phyloP scores from a whole-genome alignment of 331 rosid species.

The Prunus yedoensis region DNA sequence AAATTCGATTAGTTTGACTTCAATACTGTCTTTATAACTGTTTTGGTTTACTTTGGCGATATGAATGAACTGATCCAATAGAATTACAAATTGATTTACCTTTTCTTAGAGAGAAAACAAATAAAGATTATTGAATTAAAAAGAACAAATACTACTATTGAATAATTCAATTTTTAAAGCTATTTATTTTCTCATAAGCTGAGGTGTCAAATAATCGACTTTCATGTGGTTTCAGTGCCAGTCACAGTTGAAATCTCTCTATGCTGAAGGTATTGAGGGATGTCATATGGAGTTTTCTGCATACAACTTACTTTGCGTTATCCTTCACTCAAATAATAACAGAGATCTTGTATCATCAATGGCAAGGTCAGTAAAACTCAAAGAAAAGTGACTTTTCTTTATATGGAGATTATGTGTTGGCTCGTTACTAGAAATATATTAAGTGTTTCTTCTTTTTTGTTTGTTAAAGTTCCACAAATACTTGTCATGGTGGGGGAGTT shows the following conservation, averaged over 20 bases:
- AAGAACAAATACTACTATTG: too few species aligned
- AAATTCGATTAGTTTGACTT: not conserved
- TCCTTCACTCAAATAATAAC: slow-evolving; percentile 83
- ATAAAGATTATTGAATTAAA: not conserved
- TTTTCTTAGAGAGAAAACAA: not conserved
- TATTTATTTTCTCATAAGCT: slow-evolving; percentile 4
- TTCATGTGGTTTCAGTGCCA: slow-evolving; percentile 73
- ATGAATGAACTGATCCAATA: not conserved
- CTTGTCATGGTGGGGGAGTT: not conserved
- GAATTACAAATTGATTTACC: not conserved
- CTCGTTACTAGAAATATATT: not conserved
- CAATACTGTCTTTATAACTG: not conserved
- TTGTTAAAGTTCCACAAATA: not conserved
- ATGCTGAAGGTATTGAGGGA: slow-evolving; percentile 90
- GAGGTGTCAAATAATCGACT: slow-evolving; percentile 14
- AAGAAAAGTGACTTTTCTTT: not conserved
- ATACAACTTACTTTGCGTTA: slow-evolving; percentile 89
- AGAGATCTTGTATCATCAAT: slow-evolving; percentile 83
- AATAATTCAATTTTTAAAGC: not conserved
- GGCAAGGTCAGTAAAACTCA: slow-evolving; percentile 61
- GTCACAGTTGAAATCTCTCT: slow-evolving; percentile 78
- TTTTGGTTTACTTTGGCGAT: not conserved
- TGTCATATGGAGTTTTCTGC: slow-evolving; percentile 95
- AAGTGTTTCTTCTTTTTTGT: not conserved
- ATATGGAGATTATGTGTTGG: not conserved